Evolutionary conservation across 192 early-diverging fungal species (phyloP).

Genomic region (Linnemannia hyalina): DNA sequence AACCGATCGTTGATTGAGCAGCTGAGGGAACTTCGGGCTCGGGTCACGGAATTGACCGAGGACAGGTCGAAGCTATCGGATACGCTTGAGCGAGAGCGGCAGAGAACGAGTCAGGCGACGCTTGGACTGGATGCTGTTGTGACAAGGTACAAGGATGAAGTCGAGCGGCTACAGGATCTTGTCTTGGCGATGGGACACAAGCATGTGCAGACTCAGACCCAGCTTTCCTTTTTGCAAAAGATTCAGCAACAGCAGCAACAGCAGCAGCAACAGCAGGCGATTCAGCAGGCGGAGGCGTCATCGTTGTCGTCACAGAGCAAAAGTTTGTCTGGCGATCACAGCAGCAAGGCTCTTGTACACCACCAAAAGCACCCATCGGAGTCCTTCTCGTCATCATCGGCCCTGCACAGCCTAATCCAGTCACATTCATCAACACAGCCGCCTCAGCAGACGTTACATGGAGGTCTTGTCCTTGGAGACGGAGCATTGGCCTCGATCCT

Average conservation of each 20-base stretch:
- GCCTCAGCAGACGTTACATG: slow-evolving; percentile 1
- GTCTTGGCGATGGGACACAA: slow-evolving; percentile 42
- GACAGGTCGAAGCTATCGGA: slow-evolving; percentile 9
- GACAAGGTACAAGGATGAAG: slow-evolving; percentile 25
- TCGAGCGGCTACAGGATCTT: slow-evolving; percentile 35
- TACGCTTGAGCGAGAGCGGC: slow-evolving; percentile 18
- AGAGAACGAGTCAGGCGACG: slow-evolving; percentile 16
- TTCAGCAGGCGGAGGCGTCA: background rate
- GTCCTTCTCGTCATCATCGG: background rate
- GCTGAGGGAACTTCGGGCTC: slow-evolving; percentile 26
- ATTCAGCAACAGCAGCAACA: slow-evolving; percentile 15
- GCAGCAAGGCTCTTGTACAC: background rate
- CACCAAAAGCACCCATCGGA: background rate
- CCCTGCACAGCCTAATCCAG: background rate
- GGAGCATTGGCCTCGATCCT: slow-evolving; percentile 25
- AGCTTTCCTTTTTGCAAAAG: slow-evolving; percentile 14
- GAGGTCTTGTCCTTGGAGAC: slow-evolving; percentile 19
- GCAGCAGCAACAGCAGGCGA: slow-evolving; percentile 10
- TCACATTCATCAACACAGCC: background rate
- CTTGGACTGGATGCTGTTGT: slow-evolving; percentile 33
- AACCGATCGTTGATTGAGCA: slow-evolving; percentile 49
- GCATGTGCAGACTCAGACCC: slow-evolving; percentile 32
- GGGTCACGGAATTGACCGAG: slow-evolving; percentile 2
- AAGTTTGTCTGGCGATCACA: background rate
- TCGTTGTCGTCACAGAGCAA: background rate